phyloP scores from a whole-genome alignment of 2,329 filamentous ascomycete species.

The Volutella citrinella region DNA sequence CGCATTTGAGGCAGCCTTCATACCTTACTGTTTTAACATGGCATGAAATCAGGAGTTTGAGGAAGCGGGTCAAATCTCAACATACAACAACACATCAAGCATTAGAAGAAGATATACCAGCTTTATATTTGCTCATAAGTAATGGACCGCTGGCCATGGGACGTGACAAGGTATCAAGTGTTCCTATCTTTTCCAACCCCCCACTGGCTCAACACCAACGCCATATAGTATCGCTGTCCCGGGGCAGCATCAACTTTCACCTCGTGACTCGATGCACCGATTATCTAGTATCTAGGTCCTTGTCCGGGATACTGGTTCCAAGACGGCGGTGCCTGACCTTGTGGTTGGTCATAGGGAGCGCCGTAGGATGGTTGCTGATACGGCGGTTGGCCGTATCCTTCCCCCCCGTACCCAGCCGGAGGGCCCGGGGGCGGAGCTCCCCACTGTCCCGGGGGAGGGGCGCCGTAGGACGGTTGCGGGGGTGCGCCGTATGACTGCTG shows the following conservation, averaged over 20 bases:
- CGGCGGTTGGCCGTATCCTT: slow-evolving; percentile 20
- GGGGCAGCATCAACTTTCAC: too few species aligned
- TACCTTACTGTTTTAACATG: slow-evolving; percentile 16
- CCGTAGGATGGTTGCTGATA: slow-evolving; percentile 23
- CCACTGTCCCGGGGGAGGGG: slow-evolving; percentile 24
- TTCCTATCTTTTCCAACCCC: too few species aligned
- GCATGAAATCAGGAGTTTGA: slow-evolving; percentile 24
- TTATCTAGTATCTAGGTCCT: slow-evolving; percentile 32
- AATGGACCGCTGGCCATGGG: too few species aligned
- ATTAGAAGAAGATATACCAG: too few species aligned
- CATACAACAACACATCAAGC: too few species aligned
- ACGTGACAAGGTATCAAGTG: too few species aligned
- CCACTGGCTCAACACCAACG: too few species aligned
- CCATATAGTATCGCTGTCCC: too few species aligned
- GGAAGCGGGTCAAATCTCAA: too few species aligned
- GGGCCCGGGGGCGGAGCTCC: slow-evolving; percentile 20
- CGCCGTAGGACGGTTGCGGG: slow-evolving; percentile 23
- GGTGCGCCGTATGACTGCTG: slow-evolving; percentile 20
- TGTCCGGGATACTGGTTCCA: slow-evolving; percentile 40
- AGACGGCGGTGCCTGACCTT: slow-evolving; percentile 22
- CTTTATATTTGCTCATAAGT: too few species aligned
- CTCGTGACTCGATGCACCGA: too few species aligned
- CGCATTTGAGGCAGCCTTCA: too few species aligned
- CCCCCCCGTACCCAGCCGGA: slow-evolving; percentile 20
- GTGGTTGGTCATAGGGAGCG: slow-evolving; percentile 13